A percentile compares a stretch with the other conserved stretches of the same genome.
Evolutionary conservation across 371 early-diverging fungal genomes (phyloP).

Genomic region (Apophysomyces sp.): DNA sequence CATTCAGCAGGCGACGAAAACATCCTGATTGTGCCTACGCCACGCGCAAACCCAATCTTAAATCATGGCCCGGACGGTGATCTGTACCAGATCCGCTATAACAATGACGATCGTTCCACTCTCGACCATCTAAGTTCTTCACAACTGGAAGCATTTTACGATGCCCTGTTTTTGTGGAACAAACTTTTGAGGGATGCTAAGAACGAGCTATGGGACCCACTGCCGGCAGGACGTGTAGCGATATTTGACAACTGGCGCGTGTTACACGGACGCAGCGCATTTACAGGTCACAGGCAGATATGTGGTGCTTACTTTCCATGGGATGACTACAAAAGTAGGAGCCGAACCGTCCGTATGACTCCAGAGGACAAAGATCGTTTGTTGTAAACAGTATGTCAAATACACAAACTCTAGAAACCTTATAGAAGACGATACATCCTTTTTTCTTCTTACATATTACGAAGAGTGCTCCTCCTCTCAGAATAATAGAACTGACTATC

Average conservation of each 20-base stretch:
- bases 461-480: too few species aligned
- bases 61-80: constrained; percentile 59
- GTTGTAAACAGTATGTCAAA: constrained; percentile 29
- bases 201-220: constrained; percentile 69
- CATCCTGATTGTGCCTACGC: constrained; percentile 68
- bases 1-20: constrained; percentile 86
- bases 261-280: constrained; percentile 80
- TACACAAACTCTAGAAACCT: too few species aligned
- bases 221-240: constrained; percentile 74
- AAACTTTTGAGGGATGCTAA: constrained; percentile 52
- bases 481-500: too few species aligned
- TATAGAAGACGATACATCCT: too few species aligned
- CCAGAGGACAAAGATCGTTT: constrained; percentile 40
- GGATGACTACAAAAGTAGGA: constrained; percentile 79
- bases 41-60: constrained; percentile 65
- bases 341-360: constrained; percentile 32
- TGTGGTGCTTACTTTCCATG: constrained; percentile 78
- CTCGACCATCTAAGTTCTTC: constrained; percentile 51
- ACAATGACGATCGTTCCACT: constrained; percentile 84
- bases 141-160: constrained; percentile 68
- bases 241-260: constrained; percentile 89
- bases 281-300: constrained; percentile 77
- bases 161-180: constrained; percentile 74
- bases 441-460: too few species aligned
- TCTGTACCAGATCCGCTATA: constrained; percentile 80